A percentile compares a stretch with the other conserved stretches of the same genome.
phyloP scores from a whole-genome alignment of 306 rosid genomes.

The barrel medic (Medicago truncatula) region DNA sequence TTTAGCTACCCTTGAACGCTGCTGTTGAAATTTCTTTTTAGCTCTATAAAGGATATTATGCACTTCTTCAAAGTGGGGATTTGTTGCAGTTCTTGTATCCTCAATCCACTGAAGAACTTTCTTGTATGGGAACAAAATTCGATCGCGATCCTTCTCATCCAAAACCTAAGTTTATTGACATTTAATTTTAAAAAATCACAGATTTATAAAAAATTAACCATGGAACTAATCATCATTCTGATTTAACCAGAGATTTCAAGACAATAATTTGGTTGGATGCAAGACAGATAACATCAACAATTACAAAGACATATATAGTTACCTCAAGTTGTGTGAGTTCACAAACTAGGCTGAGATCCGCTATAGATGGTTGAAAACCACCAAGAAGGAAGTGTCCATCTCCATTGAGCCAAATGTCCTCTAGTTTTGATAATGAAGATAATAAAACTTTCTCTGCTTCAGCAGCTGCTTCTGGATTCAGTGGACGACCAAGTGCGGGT shows the following conservation, averaged over 20 bases:
- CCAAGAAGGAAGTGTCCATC: slow-evolving; percentile 70
- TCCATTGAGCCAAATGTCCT: slow-evolving; percentile 79
- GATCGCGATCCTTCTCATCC: slow-evolving; percentile 67
- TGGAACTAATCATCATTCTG: slow-evolving; percentile 11
- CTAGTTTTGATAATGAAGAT: slow-evolving; percentile 68
- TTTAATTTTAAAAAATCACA: slow-evolving; percentile 22
- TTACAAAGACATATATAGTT: slow-evolving; percentile 32
- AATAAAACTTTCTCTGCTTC: slow-evolving; percentile 68
- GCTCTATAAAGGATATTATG: slow-evolving; percentile 64
- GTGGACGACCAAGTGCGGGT: slow-evolving; percentile 61
- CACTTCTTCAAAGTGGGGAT: slow-evolving; percentile 74
- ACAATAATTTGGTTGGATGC: neutral
- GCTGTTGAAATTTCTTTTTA: slow-evolving; percentile 63
- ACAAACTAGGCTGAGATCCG: slow-evolving; percentile 85
- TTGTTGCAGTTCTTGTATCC: slow-evolving; percentile 73
- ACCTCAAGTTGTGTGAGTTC: slow-evolving; percentile 91
- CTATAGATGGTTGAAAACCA: slow-evolving; percentile 70
- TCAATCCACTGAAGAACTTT: slow-evolving; percentile 80
- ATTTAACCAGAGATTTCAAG: slow-evolving; percentile 16
- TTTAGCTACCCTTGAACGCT: slow-evolving; percentile 48
- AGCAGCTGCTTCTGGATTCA: slow-evolving; percentile 65
- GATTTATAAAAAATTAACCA: slow-evolving; percentile 9
- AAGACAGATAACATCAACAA: slow-evolving; percentile 11
- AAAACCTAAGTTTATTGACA: slow-evolving; percentile 54
- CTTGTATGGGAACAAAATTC: slow-evolving; percentile 76